Evolutionary conservation across 2,329 filamentous ascomycete species (phyloP).

Genomic region (Sporothrix pallida): DNA sequence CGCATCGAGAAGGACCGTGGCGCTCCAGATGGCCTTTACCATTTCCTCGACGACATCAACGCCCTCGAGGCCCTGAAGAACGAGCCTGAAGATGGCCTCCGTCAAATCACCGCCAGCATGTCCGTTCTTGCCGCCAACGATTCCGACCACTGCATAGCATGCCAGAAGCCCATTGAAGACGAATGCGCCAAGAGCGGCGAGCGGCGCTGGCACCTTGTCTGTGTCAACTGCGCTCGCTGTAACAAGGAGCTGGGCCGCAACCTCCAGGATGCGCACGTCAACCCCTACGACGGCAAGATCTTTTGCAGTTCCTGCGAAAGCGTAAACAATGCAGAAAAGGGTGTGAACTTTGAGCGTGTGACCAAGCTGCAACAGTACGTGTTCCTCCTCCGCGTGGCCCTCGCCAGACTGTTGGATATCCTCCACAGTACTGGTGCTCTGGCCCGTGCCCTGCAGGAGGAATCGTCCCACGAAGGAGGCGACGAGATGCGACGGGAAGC

Average conservation of each 20-base stretch:
- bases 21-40: slow-evolving; percentile 74
- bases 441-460: slow-evolving; percentile 54
- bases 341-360: slow-evolving; percentile 69
- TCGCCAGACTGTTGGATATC: slow-evolving; percentile 87
- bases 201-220: slow-evolving; percentile 81
- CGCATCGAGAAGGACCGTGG: slow-evolving; percentile 86
- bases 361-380: slow-evolving; percentile 93
- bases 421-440: slow-evolving; percentile 82
- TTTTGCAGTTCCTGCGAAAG: slow-evolving; percentile 73
- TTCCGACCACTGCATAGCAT: slow-evolving; percentile 83
- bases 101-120: slow-evolving; percentile 70
- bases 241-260: slow-evolving; percentile 69
- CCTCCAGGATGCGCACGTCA: slow-evolving; percentile 73
- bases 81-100: slow-evolving; percentile 58
- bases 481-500: slow-evolving; percentile 55
- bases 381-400: slow-evolving; percentile 87
- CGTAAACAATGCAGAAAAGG: slow-evolving; percentile 57
- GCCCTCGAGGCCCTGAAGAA: slow-evolving; percentile 79
- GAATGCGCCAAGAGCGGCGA: slow-evolving; percentile 81
- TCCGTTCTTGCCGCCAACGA: slow-evolving; percentile 72
- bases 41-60: slow-evolving; percentile 82
- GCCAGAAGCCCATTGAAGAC: slow-evolving; percentile 89
- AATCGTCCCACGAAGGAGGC: not conserved
- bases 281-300: slow-evolving; percentile 68
- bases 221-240: slow-evolving; percentile 75